phyloP scores from a whole-genome alignment of 2,329 filamentous ascomycete species.

The Lasiodiplodia sp. region DNA sequence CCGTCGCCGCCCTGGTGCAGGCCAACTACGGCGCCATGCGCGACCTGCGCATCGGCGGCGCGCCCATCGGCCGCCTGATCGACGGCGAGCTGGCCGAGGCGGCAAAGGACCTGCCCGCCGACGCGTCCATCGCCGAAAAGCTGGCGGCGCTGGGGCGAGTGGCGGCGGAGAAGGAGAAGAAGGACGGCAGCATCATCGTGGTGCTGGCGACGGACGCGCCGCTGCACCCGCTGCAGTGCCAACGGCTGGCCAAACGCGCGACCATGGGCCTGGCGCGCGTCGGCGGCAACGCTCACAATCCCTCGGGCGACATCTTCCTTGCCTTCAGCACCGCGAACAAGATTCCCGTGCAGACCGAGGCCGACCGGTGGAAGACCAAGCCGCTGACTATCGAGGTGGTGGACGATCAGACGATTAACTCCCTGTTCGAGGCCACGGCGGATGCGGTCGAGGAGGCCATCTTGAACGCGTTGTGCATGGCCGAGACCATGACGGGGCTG shows the following conservation, averaged over 20 bases:
- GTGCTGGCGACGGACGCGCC: slow-evolving; percentile 68
- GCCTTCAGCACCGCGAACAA: slow-evolving; percentile 70
- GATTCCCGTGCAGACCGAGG: slow-evolving; percentile 53
- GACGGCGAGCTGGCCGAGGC: slow-evolving; percentile 50
- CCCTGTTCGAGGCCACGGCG: slow-evolving; percentile 66
- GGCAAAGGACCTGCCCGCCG: slow-evolving; percentile 42
- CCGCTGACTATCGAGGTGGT: slow-evolving; percentile 58
- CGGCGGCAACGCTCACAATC: slow-evolving; percentile 67
- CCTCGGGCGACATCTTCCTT: slow-evolving; percentile 71
- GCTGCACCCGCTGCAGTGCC: slow-evolving; percentile 64
- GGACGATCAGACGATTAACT: slow-evolving; percentile 67
- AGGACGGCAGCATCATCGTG: slow-evolving; percentile 69
- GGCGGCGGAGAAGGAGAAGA: slow-evolving; percentile 54
- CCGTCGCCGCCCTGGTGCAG: slow-evolving; percentile 68
- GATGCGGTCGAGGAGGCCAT: slow-evolving; percentile 72
- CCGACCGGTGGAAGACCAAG: slow-evolving; percentile 47
- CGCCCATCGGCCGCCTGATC: slow-evolving; percentile 68
- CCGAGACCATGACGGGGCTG: slow-evolving; percentile 65
- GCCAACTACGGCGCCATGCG: slow-evolving; percentile 68
- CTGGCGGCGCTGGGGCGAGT: slow-evolving; percentile 41
- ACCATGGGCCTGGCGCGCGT: slow-evolving; percentile 68
- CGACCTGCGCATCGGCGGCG: slow-evolving; percentile 66
- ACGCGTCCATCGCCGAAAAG: slow-evolving; percentile 40
- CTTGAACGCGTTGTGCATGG: slow-evolving; percentile 69
- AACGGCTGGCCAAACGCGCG: slow-evolving; percentile 66